Evolutionary conservation across 495 filamentous ascomycete genomes (phyloP), one percentile per base, ranked within the genome.

Genomic region (Aspergillus mulundensis): DNA sequence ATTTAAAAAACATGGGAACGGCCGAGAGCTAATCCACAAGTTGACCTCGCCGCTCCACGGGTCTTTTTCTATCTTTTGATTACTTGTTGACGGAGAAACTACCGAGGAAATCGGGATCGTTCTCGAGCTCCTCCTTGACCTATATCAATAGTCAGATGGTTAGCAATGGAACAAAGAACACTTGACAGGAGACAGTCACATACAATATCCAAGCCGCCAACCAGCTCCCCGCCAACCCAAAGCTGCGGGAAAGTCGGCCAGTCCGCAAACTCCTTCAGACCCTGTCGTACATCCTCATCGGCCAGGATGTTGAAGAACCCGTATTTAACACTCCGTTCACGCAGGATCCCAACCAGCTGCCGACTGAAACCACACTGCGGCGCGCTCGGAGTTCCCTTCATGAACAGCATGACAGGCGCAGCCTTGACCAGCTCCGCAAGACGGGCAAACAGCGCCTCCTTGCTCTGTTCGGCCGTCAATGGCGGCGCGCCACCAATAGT

Each of bases 301-400:
- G 94, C 94, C 51, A 99, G 73, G 59, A 95, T 97, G 66, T 99
- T 97, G 75, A 99, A 99, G 80, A 97, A 97, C 7, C 94, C 95
- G 71, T 97, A 99, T 67, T 93, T 88, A 36, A 99, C 87, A 48
- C 87, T 86, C 56, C 86, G 83, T 76, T 96, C 91, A 54, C 94
- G 84, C 54, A 97, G 74, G 34, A 97, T 78, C 2, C 77, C 83
- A 15, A 97, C 95, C 36, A 95, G 67, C 73, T 96, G 90, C 50
- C 92, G 80, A 59, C 88, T 94, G 76, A 97, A 98, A 2, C 94
- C 94, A 68, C 94, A 98, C 72, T 97, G 91, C 7, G 94, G 94
- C 53, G 84, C 80, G 60, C 85, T 89, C 0, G 94, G 94, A 1
- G 95, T 96, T 32, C 94, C 76, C 66, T 82, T 82, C 79, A 82